Evolutionary conservation across 257 asterid genomes (phyloP), one percentile per base, ranked within the genome.

Genomic region (Solanum commersonii): DNA sequence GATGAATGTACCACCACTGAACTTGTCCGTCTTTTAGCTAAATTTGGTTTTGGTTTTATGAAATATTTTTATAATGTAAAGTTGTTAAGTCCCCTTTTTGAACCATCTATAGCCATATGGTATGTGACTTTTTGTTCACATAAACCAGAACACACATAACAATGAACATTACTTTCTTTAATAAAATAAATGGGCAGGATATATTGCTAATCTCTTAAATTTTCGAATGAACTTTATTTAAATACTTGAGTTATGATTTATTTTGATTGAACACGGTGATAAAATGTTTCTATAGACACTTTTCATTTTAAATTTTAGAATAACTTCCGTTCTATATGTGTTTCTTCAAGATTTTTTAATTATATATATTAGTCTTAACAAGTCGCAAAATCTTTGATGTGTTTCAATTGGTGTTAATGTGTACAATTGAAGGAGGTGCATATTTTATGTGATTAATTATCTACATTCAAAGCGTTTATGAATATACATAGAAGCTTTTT

Each of bases 191-290:
- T 60, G 8, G 8, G 40, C 5, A 34, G 6, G 23, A 3, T 8
- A 59, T 8, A 49, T 49, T 8, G 59, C 0, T 23, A 23, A 59
- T 8, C 5, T 59, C 27, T 22, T 23, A 63, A 63, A 63, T 63
- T 63, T 8, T 0, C 0, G 0, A 60, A 0, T 10, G 10, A 60
- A 22, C 11, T 22, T 60, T 60, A 8, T 22, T 60, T 10, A 18
- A 18, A 63, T 23, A 52, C 3, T 52, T 16, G 10, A 16, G 8
- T 0, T 16, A 20, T 52, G 10, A 49, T 7, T 37, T 37, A 7
- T 46, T 5, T 49, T 49, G 20, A 49, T 49, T 52, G 23, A 52
- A 16, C 8, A 52, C 4, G 4, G 34, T 33, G 34, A 33, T 33
- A 33, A 33, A 33, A 33, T 33, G 34, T 0, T 33, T 33, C 5